Evolutionary conservation across 257 asterid genomes (phyloP), one percentile per base, ranked within the genome.

Genomic region (Lithospermum erythrorhizon): DNA sequence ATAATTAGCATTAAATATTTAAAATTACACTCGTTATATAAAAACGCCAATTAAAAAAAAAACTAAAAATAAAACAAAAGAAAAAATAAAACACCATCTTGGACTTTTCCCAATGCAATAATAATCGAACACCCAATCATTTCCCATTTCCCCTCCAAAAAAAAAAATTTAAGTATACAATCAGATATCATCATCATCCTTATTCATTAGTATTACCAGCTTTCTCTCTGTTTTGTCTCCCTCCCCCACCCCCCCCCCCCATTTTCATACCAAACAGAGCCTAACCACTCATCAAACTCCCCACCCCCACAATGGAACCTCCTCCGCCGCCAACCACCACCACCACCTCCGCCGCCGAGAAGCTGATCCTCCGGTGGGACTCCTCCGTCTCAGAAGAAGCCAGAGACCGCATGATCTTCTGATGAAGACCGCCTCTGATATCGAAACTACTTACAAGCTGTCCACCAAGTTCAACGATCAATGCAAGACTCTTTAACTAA

Each of bases 371-470:
- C 22, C 85, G 93, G 0, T 91, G 98, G 96, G 98, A 88, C 73
- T 84, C 98, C 49, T 73, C 89, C 35, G 89, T 82, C 20, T 79
- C 96, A 9, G 90, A 81, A 17, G 88, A 79, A 15, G 79, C 93
- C 10, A 71, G 95, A 32, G 90, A 82, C 48, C 74, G 73, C 18
- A 86, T 88, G 95, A 86, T 91, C 62, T 91, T 88, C 78, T n/a
- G 75, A 70, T 66, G 78, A 82, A 58, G 94, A 88, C 62, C 94
- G 96, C 16, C 62, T n/a, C 45, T 25, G 95, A 91, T 72, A 74
- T 85, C 89, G 94, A 81, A 74, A 71, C 1, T 91, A 91, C 74
- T 78, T 91, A 53, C 76, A 77, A 55, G 96, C 98, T 62, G 96
- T 88, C 7, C 93, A 91, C 65, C 87, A 82, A 71, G 79, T 90